phyloP scores from a whole-genome alignment of 2,329 filamentous ascomycete genomes.

The Diaporthe vaccinii region DNA sequence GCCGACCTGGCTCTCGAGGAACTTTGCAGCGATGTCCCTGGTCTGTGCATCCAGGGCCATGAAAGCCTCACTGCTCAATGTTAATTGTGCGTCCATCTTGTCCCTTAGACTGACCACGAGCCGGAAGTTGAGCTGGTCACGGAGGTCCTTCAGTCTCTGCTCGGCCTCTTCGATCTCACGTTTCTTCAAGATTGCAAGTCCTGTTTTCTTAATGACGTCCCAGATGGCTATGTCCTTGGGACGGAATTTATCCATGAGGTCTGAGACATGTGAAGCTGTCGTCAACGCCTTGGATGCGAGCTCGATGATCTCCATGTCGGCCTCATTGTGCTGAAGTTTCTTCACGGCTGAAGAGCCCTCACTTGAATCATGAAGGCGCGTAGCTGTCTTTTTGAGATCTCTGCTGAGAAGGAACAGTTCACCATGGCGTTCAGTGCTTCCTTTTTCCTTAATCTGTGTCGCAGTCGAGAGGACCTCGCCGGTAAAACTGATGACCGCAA shows the following conservation, averaged over 20 bases:
- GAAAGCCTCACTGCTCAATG: slow-evolving; percentile 3
- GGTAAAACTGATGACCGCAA: slow-evolving; percentile 4
- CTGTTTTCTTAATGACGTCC: slow-evolving; percentile 1
- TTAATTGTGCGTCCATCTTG: not conserved
- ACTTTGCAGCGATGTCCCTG: not conserved
- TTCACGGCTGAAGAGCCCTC: not conserved
- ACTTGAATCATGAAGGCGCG: not conserved
- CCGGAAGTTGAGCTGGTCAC: slow-evolving; percentile 8
- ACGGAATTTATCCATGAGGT: not conserved
- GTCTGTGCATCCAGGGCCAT: not conserved
- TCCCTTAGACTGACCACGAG: slow-evolving; percentile 8
- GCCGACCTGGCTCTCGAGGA: not conserved
- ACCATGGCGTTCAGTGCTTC: not conserved
- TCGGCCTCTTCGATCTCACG: slow-evolving; percentile 12
- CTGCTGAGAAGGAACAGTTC: not conserved
- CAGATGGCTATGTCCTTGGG: not conserved
- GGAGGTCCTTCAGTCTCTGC: slow-evolving; percentile 3
- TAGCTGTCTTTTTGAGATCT: not conserved
- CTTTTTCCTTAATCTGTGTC: not conserved
- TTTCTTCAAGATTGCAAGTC: not conserved
- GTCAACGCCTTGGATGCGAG: not conserved
- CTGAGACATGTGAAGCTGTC: not conserved
- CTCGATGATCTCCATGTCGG: not conserved
- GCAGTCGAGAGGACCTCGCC: slow-evolving; percentile 15
- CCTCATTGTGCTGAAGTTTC: not conserved